A percentile compares a stretch with the other conserved stretches of the same genome.
Evolutionary conservation across 176 grass and related monocot species (phyloP).

Genomic region (Oryza rufipogon): DNA sequence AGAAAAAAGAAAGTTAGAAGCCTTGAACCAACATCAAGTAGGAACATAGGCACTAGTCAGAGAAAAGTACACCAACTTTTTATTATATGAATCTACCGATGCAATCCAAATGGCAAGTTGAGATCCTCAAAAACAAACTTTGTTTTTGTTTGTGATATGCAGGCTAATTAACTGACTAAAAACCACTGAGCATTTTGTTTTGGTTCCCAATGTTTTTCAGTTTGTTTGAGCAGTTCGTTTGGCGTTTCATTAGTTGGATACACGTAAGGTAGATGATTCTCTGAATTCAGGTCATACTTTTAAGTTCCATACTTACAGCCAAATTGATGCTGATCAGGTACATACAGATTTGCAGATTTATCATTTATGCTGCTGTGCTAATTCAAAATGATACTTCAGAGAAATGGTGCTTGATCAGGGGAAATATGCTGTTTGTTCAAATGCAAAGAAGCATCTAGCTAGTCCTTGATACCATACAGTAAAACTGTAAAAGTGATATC

Average conservation of each 20-base stretch:
- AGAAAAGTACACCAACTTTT: background rate
- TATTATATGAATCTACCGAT: constrained; percentile 13
- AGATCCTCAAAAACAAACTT: constrained; percentile 1
- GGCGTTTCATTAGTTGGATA: constrained; percentile 39
- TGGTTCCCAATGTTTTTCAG: constrained; percentile 38
- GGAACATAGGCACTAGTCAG: constrained; percentile 19
- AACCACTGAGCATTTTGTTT: constrained; percentile 21
- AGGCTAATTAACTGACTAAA: constrained; percentile 22
- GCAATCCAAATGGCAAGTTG: constrained; percentile 47
- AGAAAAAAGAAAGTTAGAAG: constrained; percentile 4
- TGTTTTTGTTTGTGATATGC: constrained; percentile 25
- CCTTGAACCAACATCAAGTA: constrained; percentile 4
- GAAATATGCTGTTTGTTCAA: background rate
- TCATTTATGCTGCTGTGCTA: background rate
- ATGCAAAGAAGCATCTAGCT: background rate
- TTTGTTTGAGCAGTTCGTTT: constrained; percentile 45
- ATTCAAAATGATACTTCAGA: background rate
- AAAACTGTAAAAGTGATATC: constrained; percentile 4
- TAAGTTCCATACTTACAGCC: background rate
- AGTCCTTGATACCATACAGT: background rate
- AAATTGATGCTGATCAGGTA: constrained; percentile 3
- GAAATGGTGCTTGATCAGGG: background rate
- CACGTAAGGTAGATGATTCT: constrained; percentile 51
- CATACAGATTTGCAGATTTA: background rate
- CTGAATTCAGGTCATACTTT: constrained; percentile 21